These are phyloP conservation scores for Carex parvula DNA, from an alignment of 176 grass and related monocot species.

Conservation along the genomic window DNA sequence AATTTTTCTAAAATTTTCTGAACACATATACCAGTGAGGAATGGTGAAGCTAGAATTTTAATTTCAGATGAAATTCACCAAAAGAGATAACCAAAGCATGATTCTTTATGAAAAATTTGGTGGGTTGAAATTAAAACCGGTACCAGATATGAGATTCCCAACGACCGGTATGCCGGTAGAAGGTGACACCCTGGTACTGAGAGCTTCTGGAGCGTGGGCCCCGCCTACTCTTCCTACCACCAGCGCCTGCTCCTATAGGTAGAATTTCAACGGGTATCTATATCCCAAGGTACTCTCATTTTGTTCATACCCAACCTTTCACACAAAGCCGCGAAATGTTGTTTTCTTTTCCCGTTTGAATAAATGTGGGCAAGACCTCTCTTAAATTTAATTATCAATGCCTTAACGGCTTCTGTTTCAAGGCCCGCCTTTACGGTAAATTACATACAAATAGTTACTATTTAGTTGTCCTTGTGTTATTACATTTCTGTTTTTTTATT, in stretches of 20 bases:
- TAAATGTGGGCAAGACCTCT: too few relatives aligned
- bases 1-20: background rate
- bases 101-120: background rate
- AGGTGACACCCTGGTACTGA: conserved; percentile 97
- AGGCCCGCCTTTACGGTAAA: too few relatives aligned
- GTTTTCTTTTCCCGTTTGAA: too few relatives aligned
- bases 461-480: too few relatives aligned
- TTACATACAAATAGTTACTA: too few relatives aligned
- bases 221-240: conserved; percentile 75
- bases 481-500: too few relatives aligned
- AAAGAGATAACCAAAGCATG: background rate
- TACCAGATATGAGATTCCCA: conserved; percentile 99
- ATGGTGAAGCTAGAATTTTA: background rate
- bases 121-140: background rate
- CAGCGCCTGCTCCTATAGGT: background rate
- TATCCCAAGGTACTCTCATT: too few relatives aligned
- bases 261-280: too few relatives aligned
- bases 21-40: background rate
- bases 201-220: conserved; percentile 91
- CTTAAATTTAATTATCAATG: too few relatives aligned
- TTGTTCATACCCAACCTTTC: too few relatives aligned
- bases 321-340: too few relatives aligned
- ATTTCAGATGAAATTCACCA: background rate
- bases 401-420: too few relatives aligned
- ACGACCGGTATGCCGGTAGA: conserved; percentile 90